Base-by-base conservation (phyloP, 495 filamentous ascomycete genomes). In the Hyaloscypha finlandica region DNA sequence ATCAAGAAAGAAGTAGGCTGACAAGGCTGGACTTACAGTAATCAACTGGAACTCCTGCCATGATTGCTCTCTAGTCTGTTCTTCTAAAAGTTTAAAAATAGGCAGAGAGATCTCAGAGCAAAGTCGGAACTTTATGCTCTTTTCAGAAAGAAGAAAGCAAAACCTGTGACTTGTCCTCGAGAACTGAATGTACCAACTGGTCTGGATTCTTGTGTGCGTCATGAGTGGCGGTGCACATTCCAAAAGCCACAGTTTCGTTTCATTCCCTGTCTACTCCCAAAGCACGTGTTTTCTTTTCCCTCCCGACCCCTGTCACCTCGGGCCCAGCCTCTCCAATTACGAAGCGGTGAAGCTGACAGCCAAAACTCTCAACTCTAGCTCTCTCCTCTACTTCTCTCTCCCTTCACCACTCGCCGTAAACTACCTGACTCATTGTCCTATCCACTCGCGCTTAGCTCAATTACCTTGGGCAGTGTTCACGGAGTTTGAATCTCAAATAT, bases 11-110 rank as follows among this genome's bases (percentile, higher is more conserved):
- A 52, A 48, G 52, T 14, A 60, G 53, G 58, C 33, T 58, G 31
- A 31, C 30, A 35, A 22, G 39, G 55, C n/a, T 45, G 31, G 32
- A 76, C 81, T 69, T 73, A 86, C 84, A 86, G 68, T 85, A 85
- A 67, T 86, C 81, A 20, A 79, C 78, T 33, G 83, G 83, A 29
- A 76, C 68, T 65, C 70, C 76, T 76, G 51, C 65, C 80, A 84
- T 84, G 20, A 63, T 79, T 67, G 20, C 52, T 67, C 5, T 56
- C 61, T 25, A 25, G 6, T 61, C 3, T 39, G 19, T 19, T 20
- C 45, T 54, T 31, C 2, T 25, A 19, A 32, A n/a, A 9, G 6
- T 33, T 48, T 3, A 5, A 63, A 31, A 35, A 29, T 20, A 54
- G 30, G 30, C 11, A 31, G 39, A 19, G 20, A 25, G n/a, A 6